phyloP scores from a whole-genome alignment of 768 basidiomycete species.

The Hemileccinum rubropunctum region DNA sequence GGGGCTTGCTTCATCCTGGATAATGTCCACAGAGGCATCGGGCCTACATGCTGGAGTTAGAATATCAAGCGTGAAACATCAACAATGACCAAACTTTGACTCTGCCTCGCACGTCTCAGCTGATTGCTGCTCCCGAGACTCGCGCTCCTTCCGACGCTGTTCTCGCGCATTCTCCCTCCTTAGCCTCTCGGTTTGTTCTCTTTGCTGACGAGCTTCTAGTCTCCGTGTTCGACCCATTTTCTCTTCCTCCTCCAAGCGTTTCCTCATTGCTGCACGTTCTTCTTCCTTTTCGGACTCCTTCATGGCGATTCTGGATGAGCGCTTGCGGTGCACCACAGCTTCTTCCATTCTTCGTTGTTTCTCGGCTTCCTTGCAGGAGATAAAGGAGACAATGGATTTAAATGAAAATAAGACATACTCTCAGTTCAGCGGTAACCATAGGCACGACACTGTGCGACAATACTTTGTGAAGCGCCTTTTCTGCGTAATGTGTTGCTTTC shows the following conservation, averaged over 20 bases:
- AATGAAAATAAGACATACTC: constrained; percentile 37
- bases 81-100: constrained; percentile 11
- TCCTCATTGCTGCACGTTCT: constrained; percentile 55
- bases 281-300: constrained; percentile 81
- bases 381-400: neutral
- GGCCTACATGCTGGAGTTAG: constrained; percentile 18
- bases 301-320: constrained; percentile 83
- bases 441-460: constrained; percentile 69
- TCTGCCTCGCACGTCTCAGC: constrained; percentile 10
- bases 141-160: constrained; percentile 37
- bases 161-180: constrained; percentile 62
- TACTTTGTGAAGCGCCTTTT: constrained; percentile 73
- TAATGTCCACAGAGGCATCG: neutral
- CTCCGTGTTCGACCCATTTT: constrained; percentile 63
- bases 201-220: constrained; percentile 52
- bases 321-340: constrained; percentile 80
- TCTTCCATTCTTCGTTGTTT: constrained; percentile 64
- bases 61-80: constrained; percentile 1
- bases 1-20: neutral
- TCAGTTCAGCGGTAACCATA: constrained; percentile 61
- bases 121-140: too few relatives aligned
- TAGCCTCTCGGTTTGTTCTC: constrained; percentile 53
- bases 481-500: constrained; percentile 72
- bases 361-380: constrained; percentile 52
- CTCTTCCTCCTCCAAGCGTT: constrained; percentile 64